Conservation (phyloP, 768 basidiomycete genomes). For the Naganishia vishniacii region DNA sequence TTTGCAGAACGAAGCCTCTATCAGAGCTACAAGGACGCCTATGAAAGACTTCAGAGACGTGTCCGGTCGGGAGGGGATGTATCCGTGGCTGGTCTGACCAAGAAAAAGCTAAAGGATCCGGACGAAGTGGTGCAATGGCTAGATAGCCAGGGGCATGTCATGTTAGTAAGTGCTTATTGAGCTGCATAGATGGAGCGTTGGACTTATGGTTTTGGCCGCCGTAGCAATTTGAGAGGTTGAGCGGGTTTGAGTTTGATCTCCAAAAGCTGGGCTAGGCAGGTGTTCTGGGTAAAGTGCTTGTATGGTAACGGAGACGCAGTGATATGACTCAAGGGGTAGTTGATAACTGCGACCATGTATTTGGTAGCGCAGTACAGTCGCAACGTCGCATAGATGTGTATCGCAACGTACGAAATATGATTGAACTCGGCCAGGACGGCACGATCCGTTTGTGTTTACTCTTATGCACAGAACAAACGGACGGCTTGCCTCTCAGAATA, state of each 20-base stretch:
- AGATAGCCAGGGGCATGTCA: slow-evolving; percentile 36
- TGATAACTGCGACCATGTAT: no score
- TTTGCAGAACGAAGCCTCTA: slow-evolving; percentile 35
- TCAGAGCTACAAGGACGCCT: slow-evolving; percentile 32
- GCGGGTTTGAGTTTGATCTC: slow-evolving; percentile 13
- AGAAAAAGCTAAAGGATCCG: slow-evolving; percentile 31
- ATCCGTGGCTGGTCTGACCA: slow-evolving; percentile 19
- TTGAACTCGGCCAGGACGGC: no score
- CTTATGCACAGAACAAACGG: no score
- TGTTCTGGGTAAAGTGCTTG: no score
- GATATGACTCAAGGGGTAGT: no score
- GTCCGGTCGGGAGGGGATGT: slow-evolving; percentile 58
- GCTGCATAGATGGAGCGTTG: no score
- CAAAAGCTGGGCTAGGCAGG: slow-evolving; percentile 11
- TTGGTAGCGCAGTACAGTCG: no score
- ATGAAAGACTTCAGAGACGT: slow-evolving; percentile 42
- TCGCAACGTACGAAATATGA: no score
- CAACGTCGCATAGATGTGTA: no score
- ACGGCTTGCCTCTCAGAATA: no score
- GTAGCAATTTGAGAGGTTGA: slow-evolving; percentile 15
- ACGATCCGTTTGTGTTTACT: no score
- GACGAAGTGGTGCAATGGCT: slow-evolving; percentile 43
- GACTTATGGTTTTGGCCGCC: not conserved
- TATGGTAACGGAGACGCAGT: no score
- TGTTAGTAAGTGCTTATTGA: slow-evolving; percentile 29